A percentile compares a stretch with the other conserved stretches of the same genome.
These are phyloP conservation scores for Leccinellum albellum DNA, from an alignment of 768 basidiomycete species.

Conservation along the genomic window DNA sequence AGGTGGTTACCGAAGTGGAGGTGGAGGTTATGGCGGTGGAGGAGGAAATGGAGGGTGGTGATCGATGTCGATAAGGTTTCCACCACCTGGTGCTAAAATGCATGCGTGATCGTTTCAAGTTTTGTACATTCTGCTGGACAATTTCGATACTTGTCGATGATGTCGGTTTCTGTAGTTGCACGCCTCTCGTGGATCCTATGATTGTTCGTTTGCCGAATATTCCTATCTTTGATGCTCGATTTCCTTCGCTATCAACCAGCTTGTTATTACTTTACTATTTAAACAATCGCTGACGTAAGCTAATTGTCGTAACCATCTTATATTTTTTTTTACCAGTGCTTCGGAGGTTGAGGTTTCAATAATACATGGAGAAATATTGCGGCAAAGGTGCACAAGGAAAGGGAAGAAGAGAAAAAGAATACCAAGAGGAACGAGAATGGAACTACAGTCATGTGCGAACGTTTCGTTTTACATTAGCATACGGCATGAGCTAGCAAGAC, in stretches of 20 bases:
- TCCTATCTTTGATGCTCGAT: not conserved
- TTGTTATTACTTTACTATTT: too few species aligned
- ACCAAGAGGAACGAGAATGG: conserved; percentile 1
- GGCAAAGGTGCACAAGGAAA: not conserved
- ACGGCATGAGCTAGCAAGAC: conserved; percentile 9
- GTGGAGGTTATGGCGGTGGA: conserved; percentile 1
- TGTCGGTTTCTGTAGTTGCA: conserved; percentile 8
- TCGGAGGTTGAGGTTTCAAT: conserved; percentile 1
- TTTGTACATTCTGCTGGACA: not conserved
- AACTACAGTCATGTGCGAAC: conserved; percentile 2
- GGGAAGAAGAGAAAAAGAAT: not conserved
- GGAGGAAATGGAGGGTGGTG: conserved; percentile 9
- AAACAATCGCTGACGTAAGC: not conserved
- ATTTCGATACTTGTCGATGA: conserved; percentile 4
- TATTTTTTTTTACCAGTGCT: not conserved
- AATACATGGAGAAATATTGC: conserved; percentile 6
- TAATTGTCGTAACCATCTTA: not conserved
- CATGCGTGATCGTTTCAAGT: conserved; percentile 8
- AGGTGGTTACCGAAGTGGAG: conserved; percentile 1
- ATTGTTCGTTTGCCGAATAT: not conserved
- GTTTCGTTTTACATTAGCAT: conserved; percentile 21
- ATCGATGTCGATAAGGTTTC: not conserved
- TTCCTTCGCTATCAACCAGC: too few species aligned
- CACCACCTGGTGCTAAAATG: conserved; percentile 5
- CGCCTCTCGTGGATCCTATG: not conserved